Evolutionary conservation across 2,329 filamentous ascomycete species (phyloP), one percentile per base, ranked within the genome.

Genomic region (Aspergillus persii): DNA sequence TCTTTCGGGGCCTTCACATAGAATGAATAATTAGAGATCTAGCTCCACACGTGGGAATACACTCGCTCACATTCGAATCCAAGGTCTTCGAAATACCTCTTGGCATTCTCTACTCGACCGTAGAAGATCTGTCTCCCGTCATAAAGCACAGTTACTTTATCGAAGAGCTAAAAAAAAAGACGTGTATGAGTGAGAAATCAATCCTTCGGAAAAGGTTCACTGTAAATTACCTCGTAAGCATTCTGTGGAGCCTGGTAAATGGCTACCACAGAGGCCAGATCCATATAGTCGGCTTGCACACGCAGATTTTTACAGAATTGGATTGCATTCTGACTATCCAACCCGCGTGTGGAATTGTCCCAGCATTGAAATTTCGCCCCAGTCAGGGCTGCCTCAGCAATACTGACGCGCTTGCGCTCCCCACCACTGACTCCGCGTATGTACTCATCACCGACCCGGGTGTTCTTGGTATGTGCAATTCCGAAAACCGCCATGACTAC

Each of bases 391-490:
- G 66, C 65, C 61, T 86, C 84, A 5, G 83, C 81, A 56, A 86
- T 84, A n/a, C 75, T 80, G 3, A 85, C 83, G 66, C 84, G 78
- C 68, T 86, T 86, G 50, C 82, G 71, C 60, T 85, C 82, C 26
- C 83, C 83, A 56, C 85, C 85, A 54, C 80, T 83, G 3, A 86
- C 83, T 27, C 84, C 84, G 2, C 83, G 81, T 8, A 86, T 77
- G 56, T 81, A 85, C 30, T 85, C 81, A 59, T 83, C 69, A 2
- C 73, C 73, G 11, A 75, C 76, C 71, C 81, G 79, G 48, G 79
- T 74, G 57, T 74, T 58, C 63, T 62, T 60, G 0, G 84, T 85
- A 60, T 86, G 83, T 6, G 56, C 58, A 11, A 68, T 53, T 3
- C 64, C 63, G 29, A 68, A 65, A 8, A 65, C 77, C 15, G 77